phyloP scores from a whole-genome alignment of 2,329 filamentous ascomycete species.

The Daldinia eschscholtzii region DNA sequence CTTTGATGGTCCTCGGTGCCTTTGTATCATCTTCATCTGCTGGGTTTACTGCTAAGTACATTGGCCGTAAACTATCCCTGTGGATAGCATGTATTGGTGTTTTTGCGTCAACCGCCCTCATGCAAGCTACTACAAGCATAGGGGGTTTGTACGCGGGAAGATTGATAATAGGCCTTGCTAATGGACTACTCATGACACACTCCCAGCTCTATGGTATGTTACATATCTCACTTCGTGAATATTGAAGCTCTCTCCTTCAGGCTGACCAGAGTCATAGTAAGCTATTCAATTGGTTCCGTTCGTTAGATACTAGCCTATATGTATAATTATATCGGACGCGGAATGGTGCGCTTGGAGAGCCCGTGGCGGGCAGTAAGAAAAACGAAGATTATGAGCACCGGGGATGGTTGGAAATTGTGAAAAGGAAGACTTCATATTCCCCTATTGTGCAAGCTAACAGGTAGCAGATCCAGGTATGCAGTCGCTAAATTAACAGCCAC shows the following conservation, averaged over 20 bases:
- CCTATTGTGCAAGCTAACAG: constrained; percentile 16
- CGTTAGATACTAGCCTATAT: neutral
- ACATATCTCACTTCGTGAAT: neutral
- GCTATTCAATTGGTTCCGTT: constrained; percentile 5
- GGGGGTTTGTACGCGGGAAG: constrained; percentile 63
- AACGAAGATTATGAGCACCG: neutral
- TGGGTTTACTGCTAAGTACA: constrained; percentile 55
- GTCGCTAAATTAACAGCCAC: neutral
- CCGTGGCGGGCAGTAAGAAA: neutral
- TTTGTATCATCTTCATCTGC: constrained; percentile 60
- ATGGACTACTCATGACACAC: constrained; percentile 57
- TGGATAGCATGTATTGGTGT: constrained; percentile 56
- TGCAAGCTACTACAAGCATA: constrained; percentile 63
- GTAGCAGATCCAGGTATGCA: constrained; percentile 43
- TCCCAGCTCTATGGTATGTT: constrained; percentile 44
- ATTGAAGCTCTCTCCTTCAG: neutral
- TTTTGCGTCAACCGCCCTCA: constrained; percentile 61
- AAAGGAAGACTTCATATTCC: neutral
- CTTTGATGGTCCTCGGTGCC: constrained; percentile 62
- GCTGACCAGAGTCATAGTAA: constrained; percentile 28
- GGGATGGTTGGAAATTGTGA: neutral
- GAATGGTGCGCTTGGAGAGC: neutral
- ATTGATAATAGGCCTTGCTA: constrained; percentile 61
- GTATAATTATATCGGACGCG: neutral
- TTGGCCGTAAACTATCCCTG: constrained; percentile 55